A percentile compares a stretch with the other conserved stretches of the same genome.
phyloP scores from a whole-genome alignment of 192 early-diverging fungal species.

The Coemansia sp. region DNA sequence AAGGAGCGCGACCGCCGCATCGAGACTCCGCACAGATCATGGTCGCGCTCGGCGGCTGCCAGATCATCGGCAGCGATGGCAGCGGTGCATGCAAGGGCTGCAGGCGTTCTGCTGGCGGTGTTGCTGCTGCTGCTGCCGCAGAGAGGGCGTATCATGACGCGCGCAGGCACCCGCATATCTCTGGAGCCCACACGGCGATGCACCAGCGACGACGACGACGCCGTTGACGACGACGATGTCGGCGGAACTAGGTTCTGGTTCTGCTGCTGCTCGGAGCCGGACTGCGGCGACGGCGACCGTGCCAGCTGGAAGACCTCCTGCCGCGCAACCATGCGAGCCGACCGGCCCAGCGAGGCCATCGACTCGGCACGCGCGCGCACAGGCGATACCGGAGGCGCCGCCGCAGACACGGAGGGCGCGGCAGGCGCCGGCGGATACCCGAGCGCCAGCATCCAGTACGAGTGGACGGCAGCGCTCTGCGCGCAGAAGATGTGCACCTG shows the following conservation, averaged over 20 bases:
- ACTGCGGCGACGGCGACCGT: background rate
- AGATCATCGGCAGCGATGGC: background rate
- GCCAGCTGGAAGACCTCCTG: constrained; percentile 4
- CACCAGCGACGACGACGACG: constrained; percentile 15
- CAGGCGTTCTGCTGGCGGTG: background rate
- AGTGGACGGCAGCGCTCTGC: constrained; percentile 34
- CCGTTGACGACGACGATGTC: background rate
- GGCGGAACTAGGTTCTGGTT: background rate
- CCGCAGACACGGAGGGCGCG: background rate
- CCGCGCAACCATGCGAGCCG: constrained; percentile 4
- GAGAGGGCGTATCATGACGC: constrained; percentile 11
- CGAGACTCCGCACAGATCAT: background rate
- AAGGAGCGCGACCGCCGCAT: constrained; percentile 35
- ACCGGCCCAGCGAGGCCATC: background rate
- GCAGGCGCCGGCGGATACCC: background rate
- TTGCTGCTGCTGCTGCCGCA: background rate
- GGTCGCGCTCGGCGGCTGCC: background rate
- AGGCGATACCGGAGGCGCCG: background rate
- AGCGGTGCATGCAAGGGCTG: background rate
- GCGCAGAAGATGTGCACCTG: constrained; percentile 43
- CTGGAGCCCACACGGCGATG: constrained; percentile 13
- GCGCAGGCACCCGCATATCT: background rate
- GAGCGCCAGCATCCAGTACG: constrained; percentile 34
- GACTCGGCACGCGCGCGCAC: background rate
- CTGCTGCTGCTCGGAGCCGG: background rate